Evolutionary conservation across 2,329 filamentous ascomycete genomes (phyloP), one percentile per base, ranked within the genome.

Genomic region (Plectosphaerella sp.): DNA sequence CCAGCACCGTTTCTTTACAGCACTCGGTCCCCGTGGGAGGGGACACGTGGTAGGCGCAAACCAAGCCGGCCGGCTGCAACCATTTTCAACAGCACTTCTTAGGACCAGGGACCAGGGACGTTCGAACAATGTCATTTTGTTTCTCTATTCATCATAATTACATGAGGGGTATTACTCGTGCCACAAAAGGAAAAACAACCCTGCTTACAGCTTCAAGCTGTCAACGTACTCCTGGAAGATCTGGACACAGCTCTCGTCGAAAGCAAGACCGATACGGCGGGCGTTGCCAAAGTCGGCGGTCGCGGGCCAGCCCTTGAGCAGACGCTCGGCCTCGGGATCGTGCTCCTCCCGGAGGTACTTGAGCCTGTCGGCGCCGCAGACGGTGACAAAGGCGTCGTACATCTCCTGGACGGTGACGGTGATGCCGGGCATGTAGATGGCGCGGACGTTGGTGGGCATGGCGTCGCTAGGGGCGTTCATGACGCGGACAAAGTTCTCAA

Each of bases 401-500:
- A 82, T 80, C 55, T 81, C 68, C 50, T 77, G 69, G 14, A 81
- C 72, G 2, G 70, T 77, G 5, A 80, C 75, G 41, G 74, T 76
- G 41, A 78, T 60, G 52, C 79, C 78, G 0, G 78, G 78, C 3
- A 79, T 66, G 52, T 81, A 80, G 47, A 81, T 71, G 47, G 76
- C 68, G 7, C 77, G 66, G 16, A 61, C 70, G 59, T 72, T 68
- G 37, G 61, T 52, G 11, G 73, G 68, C 49, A 78, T 57, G 9
- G 65, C 64, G 36, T 72, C 70, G 0, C 61, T 65, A 0, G 72
- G 64, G 2, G 78, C 60, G 12, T 68, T 67, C 42, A 76, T 67
- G 1, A 74, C 66, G 52, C 67, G 63, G 14, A 80, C 58, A n/a
- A 78, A 64, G 49, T 78, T 78, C n/a, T 63, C 51, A 4, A 77